Base-by-base conservation (phyloP, 2,329 filamentous ascomycete species). In the Xylariaceae sp. region DNA sequence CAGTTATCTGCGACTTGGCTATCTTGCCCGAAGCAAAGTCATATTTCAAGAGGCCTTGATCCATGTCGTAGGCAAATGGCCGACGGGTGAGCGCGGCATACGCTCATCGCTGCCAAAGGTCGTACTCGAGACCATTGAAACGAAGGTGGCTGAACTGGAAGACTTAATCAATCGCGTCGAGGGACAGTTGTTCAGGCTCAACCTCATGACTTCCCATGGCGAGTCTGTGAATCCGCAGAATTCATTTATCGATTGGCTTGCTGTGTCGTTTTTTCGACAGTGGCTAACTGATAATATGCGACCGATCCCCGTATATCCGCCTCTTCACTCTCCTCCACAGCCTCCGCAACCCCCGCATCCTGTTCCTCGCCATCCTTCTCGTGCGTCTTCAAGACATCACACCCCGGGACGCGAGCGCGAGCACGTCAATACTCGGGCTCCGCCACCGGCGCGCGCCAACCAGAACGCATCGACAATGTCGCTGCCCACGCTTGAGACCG, bases 21-120 rank as follows among this genome's bases (percentile, higher is more conserved):
- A 92, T 69, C 81, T 96, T 48, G 88, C 92, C 7, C 86, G 90
- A 50, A 92, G 88, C 68, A 88, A 89, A 65, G 87, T 92, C 65
- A 92, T 92, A 55, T 92, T 92, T 69, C 85, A 89, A 65, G 89
- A 97, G 76, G 91, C 92, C 0, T 80, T 97, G 53, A 90, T 96
- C 55, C 93, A 97, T 69, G 91, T 97, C 0, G 92, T 97, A 0
- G 93, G 93, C 2, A 90, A 96, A 72, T 97, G 93, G 93, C 92
- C 93, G 0, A 79, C 84, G 0, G 91, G 88, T 13, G 84, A 92
- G 67, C 84, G 88, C 30, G 90, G 90, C 67, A 82, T 97, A 42
- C 86, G 90, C 59, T 81, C 84, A 61, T 80, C 88, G 35, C 80
- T 96, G 47, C 89, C 92, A 0, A 84, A 88, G 30, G 73, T 83